These are phyloP conservation scores for Moesziomyces sp. DNA, from an alignment of 1,284 basidiomycete species.

Conservation along the genomic window DNA sequence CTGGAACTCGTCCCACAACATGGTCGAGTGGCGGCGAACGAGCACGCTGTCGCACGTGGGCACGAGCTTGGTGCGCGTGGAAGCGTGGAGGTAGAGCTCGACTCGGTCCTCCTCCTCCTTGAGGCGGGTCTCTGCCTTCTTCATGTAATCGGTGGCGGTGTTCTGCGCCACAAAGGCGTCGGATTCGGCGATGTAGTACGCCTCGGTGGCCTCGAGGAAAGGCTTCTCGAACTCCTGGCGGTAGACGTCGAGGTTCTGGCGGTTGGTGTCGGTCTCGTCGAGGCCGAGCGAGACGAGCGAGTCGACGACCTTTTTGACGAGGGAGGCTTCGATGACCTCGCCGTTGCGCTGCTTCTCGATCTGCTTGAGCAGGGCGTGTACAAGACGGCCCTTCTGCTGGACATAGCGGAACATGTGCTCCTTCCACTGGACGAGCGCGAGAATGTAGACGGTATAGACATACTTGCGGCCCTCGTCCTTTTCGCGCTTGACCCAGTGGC, in stretches of 20 bases:
- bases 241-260: constrained; percentile 93
- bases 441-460: constrained; percentile 94
- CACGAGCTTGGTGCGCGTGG: constrained; percentile 73
- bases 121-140: constrained; percentile 91
- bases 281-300: constrained; percentile 93
- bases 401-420: constrained; percentile 88
- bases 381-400: constrained; percentile 81
- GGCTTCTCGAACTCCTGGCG: constrained; percentile 88
- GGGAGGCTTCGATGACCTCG: constrained; percentile 88
- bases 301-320: constrained; percentile 95
- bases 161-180: constrained; percentile 89
- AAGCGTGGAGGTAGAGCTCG: constrained; percentile 88
- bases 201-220: constrained; percentile 88
- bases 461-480: constrained; percentile 96
- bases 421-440: constrained; percentile 96
- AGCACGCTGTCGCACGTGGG: constrained; percentile 91
- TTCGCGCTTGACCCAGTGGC: constrained; percentile 99
- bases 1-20: constrained; percentile 96
- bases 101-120: constrained; percentile 95
- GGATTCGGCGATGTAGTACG: constrained; percentile 91
- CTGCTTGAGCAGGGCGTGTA: constrained; percentile 84
- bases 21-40: constrained; percentile 84
- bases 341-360: constrained; percentile 95
- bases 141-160: constrained; percentile 94
- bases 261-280: constrained; percentile 89